Evolutionary conservation across 805 yeast species (phyloP).

Genomic region (Metschnikowia henanensis): DNA sequence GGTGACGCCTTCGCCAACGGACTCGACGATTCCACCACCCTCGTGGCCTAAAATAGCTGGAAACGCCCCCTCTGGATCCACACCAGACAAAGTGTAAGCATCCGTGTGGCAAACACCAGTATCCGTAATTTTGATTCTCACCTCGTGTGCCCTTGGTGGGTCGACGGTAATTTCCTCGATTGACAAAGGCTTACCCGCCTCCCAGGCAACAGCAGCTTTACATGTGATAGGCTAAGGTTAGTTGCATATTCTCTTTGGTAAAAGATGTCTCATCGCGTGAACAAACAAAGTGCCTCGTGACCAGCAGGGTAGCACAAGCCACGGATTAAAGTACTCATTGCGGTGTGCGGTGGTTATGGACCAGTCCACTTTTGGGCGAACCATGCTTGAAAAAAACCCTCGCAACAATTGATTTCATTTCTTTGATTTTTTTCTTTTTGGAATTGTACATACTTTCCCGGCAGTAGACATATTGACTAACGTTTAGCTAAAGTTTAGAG

Average conservation of each 20-base stretch:
- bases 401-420: too few species aligned
- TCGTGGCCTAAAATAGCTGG: conserved; percentile 96
- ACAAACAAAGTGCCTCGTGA: background rate
- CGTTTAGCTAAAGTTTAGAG: background rate
- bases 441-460: conserved; percentile 25
- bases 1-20: conserved; percentile 92
- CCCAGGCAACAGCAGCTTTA: conserved; percentile 98
- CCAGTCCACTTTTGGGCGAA: too few species aligned
- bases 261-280: too few species aligned
- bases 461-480: conserved; percentile 20
- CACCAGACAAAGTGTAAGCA: conserved; percentile 93
- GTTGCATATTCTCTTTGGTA: background rate
- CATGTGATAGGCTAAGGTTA: conserved; percentile 63
- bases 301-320: conserved; percentile 7
- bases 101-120: conserved; percentile 99
- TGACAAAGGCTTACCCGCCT: conserved; percentile 77
- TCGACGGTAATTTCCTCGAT: conserved; percentile 88
- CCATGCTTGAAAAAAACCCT: too few species aligned
- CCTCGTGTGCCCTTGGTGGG: conserved; percentile 97
- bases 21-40: conserved; percentile 96
- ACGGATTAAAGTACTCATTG: background rate
- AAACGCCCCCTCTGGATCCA: conserved; percentile 95
- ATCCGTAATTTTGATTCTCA: conserved; percentile 80
- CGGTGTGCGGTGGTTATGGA: background rate
- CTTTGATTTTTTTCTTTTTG: background rate